phyloP scores from a whole-genome alignment of 441 rosid species.

The Adansonia gregorii region DNA sequence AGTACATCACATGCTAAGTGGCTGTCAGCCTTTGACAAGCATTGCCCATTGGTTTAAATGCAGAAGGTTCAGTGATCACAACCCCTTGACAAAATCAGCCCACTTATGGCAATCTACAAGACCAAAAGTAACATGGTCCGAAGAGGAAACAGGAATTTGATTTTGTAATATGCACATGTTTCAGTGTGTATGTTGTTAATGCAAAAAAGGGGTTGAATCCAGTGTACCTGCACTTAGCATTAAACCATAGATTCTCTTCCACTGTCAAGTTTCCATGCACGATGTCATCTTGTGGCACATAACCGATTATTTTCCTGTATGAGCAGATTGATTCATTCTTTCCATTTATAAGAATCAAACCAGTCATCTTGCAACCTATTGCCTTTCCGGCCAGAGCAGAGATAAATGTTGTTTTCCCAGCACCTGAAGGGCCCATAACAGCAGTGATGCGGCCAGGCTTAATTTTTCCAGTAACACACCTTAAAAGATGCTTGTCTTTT shows the following conservation, averaged over 20 bases:
- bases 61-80: neutral
- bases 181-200: constrained; percentile 7
- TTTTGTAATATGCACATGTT: neutral
- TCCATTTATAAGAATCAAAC: constrained; percentile 75
- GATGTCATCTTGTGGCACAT: constrained; percentile 95
- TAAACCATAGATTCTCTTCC: constrained; percentile 95
- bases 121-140: neutral
- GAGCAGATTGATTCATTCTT: constrained; percentile 72
- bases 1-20: neutral
- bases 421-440: constrained; percentile 97
- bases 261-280: constrained; percentile 97
- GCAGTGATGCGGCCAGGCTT: constrained; percentile 82
- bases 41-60: neutral
- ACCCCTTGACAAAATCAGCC: neutral
- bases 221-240: constrained; percentile 82
- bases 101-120: neutral
- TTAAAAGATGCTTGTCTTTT: constrained; percentile 65
- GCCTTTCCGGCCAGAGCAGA: constrained; percentile 84
- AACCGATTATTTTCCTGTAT: constrained; percentile 82
- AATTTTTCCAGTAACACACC: constrained; percentile 81
- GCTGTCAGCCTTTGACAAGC: neutral
- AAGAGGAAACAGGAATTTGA: neutral
- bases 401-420: constrained; percentile 91
- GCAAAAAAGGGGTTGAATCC: neutral
- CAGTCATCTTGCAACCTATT: constrained; percentile 63